A percentile compares a stretch with the other conserved stretches of the same genome.
Evolutionary conservation across 441 rosid genomes (phyloP).

Genomic region (Euphorbia celastroides): DNA sequence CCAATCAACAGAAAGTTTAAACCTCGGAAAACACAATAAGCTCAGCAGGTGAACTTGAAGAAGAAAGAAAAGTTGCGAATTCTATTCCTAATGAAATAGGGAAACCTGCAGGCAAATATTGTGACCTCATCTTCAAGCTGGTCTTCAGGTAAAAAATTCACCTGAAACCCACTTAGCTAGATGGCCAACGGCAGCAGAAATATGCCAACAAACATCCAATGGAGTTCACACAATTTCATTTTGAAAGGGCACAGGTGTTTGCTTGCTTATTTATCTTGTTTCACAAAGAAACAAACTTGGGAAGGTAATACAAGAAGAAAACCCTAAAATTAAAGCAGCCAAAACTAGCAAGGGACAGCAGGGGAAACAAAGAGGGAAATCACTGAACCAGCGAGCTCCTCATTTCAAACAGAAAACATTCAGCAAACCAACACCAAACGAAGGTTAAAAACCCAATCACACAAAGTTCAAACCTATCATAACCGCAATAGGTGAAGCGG

Average conservation of each 20-base stretch:
- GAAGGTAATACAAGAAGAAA: background rate
- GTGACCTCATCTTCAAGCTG: background rate
- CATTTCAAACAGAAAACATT: background rate
- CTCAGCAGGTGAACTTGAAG: background rate
- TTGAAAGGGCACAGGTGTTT: background rate
- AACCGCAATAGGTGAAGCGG: background rate
- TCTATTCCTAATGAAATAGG: background rate
- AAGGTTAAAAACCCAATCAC: background rate
- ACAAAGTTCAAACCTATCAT: background rate
- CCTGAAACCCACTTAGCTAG: background rate
- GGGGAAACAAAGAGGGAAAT: background rate
- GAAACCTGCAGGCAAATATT: background rate
- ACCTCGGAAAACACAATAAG: background rate
- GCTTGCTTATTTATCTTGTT: background rate
- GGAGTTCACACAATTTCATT: background rate
- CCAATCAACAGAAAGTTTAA: background rate
- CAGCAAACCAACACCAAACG: slow-evolving; percentile 5
- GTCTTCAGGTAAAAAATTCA: background rate
- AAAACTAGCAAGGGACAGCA: background rate
- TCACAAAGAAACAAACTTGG: too few species aligned
- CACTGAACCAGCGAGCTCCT: background rate
- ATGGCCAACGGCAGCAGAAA: background rate
- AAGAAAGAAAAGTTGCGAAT: background rate
- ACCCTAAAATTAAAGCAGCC: background rate
- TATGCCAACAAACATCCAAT: background rate